phyloP scores from a whole-genome alignment of 257 asterid species.

The Plantago elongata region DNA sequence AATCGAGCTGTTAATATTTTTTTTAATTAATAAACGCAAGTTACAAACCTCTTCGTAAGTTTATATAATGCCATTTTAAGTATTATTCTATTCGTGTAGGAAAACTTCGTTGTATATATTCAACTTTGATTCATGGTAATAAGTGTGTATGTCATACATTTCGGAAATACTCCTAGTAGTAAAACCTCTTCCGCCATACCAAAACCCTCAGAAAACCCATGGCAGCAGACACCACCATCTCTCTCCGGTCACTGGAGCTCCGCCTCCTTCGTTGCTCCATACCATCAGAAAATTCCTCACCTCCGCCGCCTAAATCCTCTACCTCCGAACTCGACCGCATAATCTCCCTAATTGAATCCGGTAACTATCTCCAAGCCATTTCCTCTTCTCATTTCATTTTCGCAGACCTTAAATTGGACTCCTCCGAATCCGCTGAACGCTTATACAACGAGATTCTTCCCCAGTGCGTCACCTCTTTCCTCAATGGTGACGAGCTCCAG shows the following conservation, averaged over 20 bases:
- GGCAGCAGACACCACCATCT: not conserved
- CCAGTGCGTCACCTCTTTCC: slow-evolving; percentile 43
- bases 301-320: not conserved
- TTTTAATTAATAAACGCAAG: too few species aligned
- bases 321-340: not conserved
- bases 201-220: not conserved
- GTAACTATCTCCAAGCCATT: slow-evolving; percentile 34
- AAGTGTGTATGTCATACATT: too few species aligned
- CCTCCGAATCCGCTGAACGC: slow-evolving; percentile 36
- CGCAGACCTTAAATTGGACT: slow-evolving; percentile 21
- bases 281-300: not conserved
- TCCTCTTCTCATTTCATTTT: slow-evolving; percentile 46
- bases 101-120: too few species aligned
- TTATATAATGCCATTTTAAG: too few species aligned
- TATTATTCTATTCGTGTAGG: too few species aligned
- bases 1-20: too few species aligned
- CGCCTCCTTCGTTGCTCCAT: slow-evolving; percentile 1
- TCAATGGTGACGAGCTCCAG: slow-evolving; percentile 20
- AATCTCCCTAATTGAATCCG: not conserved
- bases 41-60: too few species aligned
- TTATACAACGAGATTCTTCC: slow-evolving; percentile 63
- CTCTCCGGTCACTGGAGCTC: not conserved
- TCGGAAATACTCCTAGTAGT: too few species aligned
- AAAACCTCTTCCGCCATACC: too few species aligned
- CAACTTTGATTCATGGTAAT: too few species aligned